Conservation (phyloP, 306 rosid genomes). For the Prunus armeniaca region DNA sequence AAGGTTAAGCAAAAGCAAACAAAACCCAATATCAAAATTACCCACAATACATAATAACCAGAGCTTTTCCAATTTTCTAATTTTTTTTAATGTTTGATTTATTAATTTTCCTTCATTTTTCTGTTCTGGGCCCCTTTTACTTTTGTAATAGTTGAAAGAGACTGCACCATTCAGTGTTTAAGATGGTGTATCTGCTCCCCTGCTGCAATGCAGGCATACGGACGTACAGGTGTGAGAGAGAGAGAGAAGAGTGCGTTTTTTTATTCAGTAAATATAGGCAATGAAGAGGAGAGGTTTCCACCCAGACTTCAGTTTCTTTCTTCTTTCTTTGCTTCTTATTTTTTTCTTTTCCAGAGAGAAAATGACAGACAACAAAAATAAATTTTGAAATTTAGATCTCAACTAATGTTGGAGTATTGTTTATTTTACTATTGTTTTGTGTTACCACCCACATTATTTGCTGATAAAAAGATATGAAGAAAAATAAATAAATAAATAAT, state of each 20-base stretch:
- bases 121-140: constrained; percentile 5
- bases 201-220: constrained; percentile 43
- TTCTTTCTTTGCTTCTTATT: no score
- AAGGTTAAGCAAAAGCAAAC: constrained; percentile 59
- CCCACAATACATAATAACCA: not conserved
- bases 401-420: not conserved
- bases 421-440: not conserved
- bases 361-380: not conserved
- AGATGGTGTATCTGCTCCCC: constrained; percentile 35
- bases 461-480: not conserved
- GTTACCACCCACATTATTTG: not conserved
- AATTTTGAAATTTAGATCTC: not conserved
- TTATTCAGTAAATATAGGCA: not conserved
- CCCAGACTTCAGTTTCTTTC: not conserved
- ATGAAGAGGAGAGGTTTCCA: not conserved
- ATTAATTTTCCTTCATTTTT: not conserved
- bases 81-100: not conserved
- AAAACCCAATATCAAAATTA: constrained; percentile 36
- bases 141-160: constrained; percentile 60
- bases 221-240: constrained; percentile 6
- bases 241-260: not conserved
- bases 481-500: no score
- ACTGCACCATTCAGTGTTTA: constrained; percentile 45
- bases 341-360: no score
- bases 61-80: not conserved